Conservation (phyloP, 73 alveolate genomes). For the Uronychia setigera region DNA sequence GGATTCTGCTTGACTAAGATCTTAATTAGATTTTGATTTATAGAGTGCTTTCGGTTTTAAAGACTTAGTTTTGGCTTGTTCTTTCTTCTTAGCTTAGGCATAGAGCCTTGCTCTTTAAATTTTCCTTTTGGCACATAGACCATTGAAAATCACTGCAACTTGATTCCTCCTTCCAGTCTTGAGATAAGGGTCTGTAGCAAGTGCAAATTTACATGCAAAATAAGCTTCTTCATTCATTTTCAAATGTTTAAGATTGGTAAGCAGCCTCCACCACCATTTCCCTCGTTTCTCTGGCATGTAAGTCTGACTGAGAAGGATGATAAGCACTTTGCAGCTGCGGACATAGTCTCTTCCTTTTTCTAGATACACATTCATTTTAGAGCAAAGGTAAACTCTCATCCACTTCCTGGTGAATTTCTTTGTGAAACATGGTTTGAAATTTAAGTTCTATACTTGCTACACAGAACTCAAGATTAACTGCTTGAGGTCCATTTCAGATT, state of each 20-base stretch:
- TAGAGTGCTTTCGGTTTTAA: no score
- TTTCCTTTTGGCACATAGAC: neutral
- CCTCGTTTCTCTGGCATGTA: neutral
- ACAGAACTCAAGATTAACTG: neutral
- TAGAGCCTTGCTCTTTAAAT: neutral
- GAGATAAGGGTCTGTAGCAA: neutral
- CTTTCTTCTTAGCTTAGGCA: neutral
- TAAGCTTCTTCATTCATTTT: neutral
- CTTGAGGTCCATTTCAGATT: neutral
- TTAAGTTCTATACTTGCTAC: neutral
- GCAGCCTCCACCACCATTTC: neutral
- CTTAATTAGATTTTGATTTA: no score
- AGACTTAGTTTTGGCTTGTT: neutral
- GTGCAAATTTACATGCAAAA: neutral
- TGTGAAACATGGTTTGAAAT: no score
- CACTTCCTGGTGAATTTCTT: no score
- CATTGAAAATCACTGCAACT: neutral
- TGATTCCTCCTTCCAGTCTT: slow-evolving; percentile 8
- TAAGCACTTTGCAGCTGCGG: slow-evolving; percentile 16
- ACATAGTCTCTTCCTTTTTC: slow-evolving; percentile 47
- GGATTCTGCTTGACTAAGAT: no score
- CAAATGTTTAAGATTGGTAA: neutral
- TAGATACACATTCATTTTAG: slow-evolving; percentile 5
- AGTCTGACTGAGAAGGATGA: neutral
- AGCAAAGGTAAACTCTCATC: slow-evolving; percentile 3